These are phyloP conservation scores for Sarcomyxa edulis DNA, from an alignment of 768 basidiomycete species.

Conservation along the genomic window DNA sequence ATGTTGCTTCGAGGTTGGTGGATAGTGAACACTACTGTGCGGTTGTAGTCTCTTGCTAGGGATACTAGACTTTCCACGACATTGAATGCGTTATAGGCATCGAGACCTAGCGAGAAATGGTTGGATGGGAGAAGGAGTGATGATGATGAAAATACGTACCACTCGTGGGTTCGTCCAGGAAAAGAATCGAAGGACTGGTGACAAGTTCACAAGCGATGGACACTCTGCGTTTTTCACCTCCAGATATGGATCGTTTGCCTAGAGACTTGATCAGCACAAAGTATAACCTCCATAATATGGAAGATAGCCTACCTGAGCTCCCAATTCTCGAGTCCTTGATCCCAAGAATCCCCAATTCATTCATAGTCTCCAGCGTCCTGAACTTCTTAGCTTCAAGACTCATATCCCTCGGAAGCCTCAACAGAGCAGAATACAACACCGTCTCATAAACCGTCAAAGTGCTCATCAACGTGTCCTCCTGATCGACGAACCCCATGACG, in stretches of 20 bases:
- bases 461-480: constrained; percentile 96
- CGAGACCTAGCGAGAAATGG: constrained; percentile 54
- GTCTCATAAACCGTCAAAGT: constrained; percentile 99
- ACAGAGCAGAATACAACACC: constrained; percentile 85
- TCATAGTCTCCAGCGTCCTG: constrained; percentile 91
- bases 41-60: constrained; percentile 83
- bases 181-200: constrained; percentile 92
- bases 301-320: constrained; percentile 67
- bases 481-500: constrained; percentile 94
- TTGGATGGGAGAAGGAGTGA: background rate
- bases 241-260: constrained; percentile 90
- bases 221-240: constrained; percentile 95
- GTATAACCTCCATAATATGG: background rate
- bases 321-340: constrained; percentile 92
- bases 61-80: constrained; percentile 87
- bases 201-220: constrained; percentile 98
- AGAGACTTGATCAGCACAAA: constrained; percentile 3
- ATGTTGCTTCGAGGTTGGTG: constrained; percentile 98
- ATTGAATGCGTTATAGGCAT: constrained; percentile 93
- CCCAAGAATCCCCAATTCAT: constrained; percentile 88
- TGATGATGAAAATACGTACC: constrained; percentile 43
- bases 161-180: constrained; percentile 96
- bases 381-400: constrained; percentile 92
- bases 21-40: constrained; percentile 96
- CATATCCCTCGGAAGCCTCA: constrained; percentile 93